Base-by-base conservation (phyloP, 768 basidiomycete species). In the Leccinellum luteum region DNA sequence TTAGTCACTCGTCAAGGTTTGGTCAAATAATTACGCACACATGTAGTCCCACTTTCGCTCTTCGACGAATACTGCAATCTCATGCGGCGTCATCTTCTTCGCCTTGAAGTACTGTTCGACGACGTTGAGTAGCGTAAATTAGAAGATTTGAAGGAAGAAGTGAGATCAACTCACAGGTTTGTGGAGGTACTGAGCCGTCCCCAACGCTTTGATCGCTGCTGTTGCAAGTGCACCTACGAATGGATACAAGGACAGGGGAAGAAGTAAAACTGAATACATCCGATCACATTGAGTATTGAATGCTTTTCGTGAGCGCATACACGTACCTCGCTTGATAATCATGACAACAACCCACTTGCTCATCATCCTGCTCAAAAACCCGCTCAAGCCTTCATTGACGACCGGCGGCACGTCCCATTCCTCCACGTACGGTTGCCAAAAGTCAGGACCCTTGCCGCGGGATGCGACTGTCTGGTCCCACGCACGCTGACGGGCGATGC, bases 31-130 rank as follows among this genome's bases (percentile, higher is more conserved):
- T 13, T 17, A 69, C 79, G 32, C 63, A 92, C 91, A 64, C 64
- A 87, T 78, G 64, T 96, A 95, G 60, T 92, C 89, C 90, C 92
- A 92, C 66, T 90, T 93, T 14, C 90, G 83, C 69, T 96, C 94
- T 65, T 93, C 90, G 57, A 95, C 81, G 73, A 92, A 98, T 1
- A 87, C 75, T 3, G 85, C 85, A 5, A 82, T 73, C 64, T 95
- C 85, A 23, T 80, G 73, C 6, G 78, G 73, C 0, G 84, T 80
- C 94, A 98, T 94, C 51, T 82, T 83, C 73, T 98, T 98, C 1
- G 86, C 75, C 53, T 85, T 81, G 59, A 93, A 98, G 66, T 96
- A 96, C 84, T 93, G 66, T 23, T 17, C 2, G 51, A 48, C 1
- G 32, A 31, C 9, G n/a, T 7, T 6, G 3, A 2, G 14, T 13